phyloP scores from a whole-genome alignment of 2,329 filamentous ascomycete genomes.

The Tympanopsis confertula region DNA sequence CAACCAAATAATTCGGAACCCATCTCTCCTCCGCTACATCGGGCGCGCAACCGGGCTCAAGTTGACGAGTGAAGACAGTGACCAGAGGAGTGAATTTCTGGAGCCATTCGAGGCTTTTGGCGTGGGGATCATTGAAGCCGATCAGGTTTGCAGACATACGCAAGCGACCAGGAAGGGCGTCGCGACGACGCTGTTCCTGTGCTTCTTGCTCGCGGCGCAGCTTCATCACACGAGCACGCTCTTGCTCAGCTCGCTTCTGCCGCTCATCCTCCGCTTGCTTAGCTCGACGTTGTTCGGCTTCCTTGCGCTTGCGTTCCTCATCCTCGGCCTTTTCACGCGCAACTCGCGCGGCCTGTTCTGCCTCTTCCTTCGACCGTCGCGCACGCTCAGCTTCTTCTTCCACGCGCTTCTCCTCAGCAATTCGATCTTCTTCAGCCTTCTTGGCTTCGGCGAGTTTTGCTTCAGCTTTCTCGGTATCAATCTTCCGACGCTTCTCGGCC shows the following conservation, averaged over 20 bases:
- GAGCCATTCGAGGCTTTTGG: slow-evolving; percentile 27
- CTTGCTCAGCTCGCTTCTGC: slow-evolving; percentile 11
- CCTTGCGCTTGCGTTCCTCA: background rate
- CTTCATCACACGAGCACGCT: slow-evolving; percentile 13
- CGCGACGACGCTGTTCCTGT: background rate
- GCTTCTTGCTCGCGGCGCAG: slow-evolving; percentile 11
- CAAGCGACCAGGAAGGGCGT: slow-evolving; percentile 25
- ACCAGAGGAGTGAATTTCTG: slow-evolving; percentile 30
- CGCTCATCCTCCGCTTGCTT: slow-evolving; percentile 1
- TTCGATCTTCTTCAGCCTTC: background rate
- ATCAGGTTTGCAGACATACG: slow-evolving; percentile 28
- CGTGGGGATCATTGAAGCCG: slow-evolving; percentile 24
- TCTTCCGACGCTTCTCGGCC: slow-evolving; percentile 8
- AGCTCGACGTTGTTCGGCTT: background rate
- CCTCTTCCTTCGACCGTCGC: slow-evolving; percentile 4
- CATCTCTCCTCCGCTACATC: slow-evolving; percentile 28
- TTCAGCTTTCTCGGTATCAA: slow-evolving; percentile 15
- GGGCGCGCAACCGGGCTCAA: slow-evolving; percentile 21
- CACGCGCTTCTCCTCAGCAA: slow-evolving; percentile 3
- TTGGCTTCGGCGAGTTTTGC: slow-evolving; percentile 6
- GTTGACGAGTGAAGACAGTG: slow-evolving; percentile 25
- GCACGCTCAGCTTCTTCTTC: slow-evolving; percentile 1
- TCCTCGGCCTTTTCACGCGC: slow-evolving; percentile 1
- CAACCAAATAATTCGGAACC: slow-evolving; percentile 34
- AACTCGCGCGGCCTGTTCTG: slow-evolving; percentile 3